These are phyloP conservation scores for Kentomonas sorsogonicus DNA, from an alignment of 208 protist species.

Conservation along the genomic window DNA sequence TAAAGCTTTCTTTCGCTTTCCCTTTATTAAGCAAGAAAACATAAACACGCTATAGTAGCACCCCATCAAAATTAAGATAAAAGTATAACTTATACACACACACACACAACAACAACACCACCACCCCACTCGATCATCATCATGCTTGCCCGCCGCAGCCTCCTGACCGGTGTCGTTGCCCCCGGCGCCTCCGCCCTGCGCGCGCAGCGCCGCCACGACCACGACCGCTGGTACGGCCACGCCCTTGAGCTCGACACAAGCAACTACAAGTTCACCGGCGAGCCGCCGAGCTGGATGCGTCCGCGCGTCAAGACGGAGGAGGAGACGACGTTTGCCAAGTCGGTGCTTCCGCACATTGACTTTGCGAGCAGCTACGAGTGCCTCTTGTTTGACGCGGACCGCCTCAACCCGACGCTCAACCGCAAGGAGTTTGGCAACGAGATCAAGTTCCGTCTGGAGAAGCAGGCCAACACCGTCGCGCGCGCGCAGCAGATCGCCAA, in stretches of 20 bases:
- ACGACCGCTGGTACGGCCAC: conserved; percentile 87
- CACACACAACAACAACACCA: conserved; percentile 3
- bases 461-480: conserved; percentile 82
- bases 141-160: conserved; percentile 60
- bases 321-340: conserved; percentile 74
- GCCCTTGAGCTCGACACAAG: conserved; percentile 75
- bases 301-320: conserved; percentile 64
- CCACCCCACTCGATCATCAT: background rate
- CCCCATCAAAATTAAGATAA: too few relatives aligned
- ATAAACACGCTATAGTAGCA: too few relatives aligned
- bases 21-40: too few relatives aligned
- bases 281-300: conserved; percentile 73
- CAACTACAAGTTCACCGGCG: conserved; percentile 84
- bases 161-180: conserved; percentile 31
- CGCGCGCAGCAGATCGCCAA: conserved; percentile 79
- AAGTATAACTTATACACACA: background rate
- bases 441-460: conserved; percentile 76
- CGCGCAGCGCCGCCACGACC: conserved; percentile 65
- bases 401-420: conserved; percentile 67
- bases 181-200: conserved; percentile 24
- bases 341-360: conserved; percentile 71
- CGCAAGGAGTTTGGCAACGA: conserved; percentile 88
- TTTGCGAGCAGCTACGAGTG: conserved; percentile 82
- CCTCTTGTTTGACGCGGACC: conserved; percentile 79
- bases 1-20: background rate